Percentiles rank a stretch among this genome's conserved stretches.
Conservation (phyloP, 176 grass and related monocot species). For the Secale cereale region DNA sequence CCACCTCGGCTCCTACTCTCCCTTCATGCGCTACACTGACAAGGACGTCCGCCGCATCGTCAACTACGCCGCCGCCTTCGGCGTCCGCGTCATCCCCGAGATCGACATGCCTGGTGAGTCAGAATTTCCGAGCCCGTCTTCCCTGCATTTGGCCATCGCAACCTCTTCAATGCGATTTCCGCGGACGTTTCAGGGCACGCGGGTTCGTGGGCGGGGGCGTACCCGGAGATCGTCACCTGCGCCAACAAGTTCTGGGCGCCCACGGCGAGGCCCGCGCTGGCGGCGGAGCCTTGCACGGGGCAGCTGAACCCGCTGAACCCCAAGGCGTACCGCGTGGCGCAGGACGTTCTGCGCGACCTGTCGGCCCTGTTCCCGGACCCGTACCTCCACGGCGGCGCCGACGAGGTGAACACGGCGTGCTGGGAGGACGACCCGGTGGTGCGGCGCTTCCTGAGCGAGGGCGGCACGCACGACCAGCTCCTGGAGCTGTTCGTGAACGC, state of each 20-base stretch:
- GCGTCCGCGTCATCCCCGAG: conserved; percentile 87
- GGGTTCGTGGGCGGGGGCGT: conserved; percentile 76
- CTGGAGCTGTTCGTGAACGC: conserved; percentile 82
- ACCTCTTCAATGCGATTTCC: not conserved
- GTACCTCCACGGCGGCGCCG: conserved; percentile 74
- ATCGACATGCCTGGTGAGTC: conserved; percentile 84
- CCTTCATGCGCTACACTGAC: conserved; percentile 59
- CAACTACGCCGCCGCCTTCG: conserved; percentile 46
- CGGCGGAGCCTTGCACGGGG: conserved; percentile 80
- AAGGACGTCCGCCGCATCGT: conserved; percentile 70
- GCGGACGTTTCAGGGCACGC: conserved; percentile 54
- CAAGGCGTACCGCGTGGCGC: conserved; percentile 75
- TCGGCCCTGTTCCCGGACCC: conserved; percentile 62
- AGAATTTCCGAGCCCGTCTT: not conserved
- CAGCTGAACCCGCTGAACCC: conserved; percentile 85
- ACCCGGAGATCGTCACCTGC: conserved; percentile 93
- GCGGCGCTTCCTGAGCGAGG: conserved; percentile 42
- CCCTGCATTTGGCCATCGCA: not conserved
- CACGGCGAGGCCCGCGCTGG: conserved; percentile 42
- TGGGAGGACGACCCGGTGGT: conserved; percentile 77
- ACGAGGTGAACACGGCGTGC: conserved; percentile 93
- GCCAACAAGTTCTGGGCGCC: conserved; percentile 87
- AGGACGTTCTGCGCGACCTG: conserved; percentile 65
- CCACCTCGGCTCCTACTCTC: conserved; percentile 59
- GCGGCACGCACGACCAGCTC: conserved; percentile 65